phyloP scores from a whole-genome alignment of 2,329 filamentous ascomycete species.

The Neonectria ditissima region DNA sequence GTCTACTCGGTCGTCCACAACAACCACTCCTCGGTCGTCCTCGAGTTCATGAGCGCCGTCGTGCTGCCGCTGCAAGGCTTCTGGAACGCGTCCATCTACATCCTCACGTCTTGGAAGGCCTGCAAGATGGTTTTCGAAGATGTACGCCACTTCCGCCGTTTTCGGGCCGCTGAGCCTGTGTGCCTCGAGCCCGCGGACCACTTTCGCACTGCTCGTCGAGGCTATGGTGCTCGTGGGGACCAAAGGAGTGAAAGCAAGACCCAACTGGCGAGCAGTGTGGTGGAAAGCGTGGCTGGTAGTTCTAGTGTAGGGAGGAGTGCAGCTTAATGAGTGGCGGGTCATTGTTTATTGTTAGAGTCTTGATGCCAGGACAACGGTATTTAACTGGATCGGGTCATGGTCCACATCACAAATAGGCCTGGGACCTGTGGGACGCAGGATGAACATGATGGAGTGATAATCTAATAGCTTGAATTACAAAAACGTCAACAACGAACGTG shows the following conservation, averaged over 20 bases:
- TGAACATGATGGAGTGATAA: neutral
- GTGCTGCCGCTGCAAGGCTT: constrained; percentile 82
- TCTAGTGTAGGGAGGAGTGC: neutral
- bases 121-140: constrained; percentile 1
- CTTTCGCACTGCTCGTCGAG: neutral
- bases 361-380: neutral
- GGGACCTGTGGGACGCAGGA: too few relatives aligned
- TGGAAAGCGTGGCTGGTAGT: neutral
- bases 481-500: too few relatives aligned
- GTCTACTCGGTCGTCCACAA: constrained; percentile 72
- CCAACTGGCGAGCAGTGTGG: neutral
- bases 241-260: neutral
- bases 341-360: neutral
- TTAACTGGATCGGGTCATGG: neutral
- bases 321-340: neutral
- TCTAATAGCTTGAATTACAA: neutral
- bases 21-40: constrained; percentile 59
- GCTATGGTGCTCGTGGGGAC: too few relatives aligned
- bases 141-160: neutral
- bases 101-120: constrained; percentile 67
- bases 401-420: neutral
- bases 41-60: constrained; percentile 75
- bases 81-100: constrained; percentile 81
- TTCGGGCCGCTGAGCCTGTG: neutral
- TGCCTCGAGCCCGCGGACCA: too few relatives aligned